These are phyloP conservation scores for Styphnolobium japonicum DNA, from an alignment of 306 rosid genomes.

Conservation along the genomic window DNA sequence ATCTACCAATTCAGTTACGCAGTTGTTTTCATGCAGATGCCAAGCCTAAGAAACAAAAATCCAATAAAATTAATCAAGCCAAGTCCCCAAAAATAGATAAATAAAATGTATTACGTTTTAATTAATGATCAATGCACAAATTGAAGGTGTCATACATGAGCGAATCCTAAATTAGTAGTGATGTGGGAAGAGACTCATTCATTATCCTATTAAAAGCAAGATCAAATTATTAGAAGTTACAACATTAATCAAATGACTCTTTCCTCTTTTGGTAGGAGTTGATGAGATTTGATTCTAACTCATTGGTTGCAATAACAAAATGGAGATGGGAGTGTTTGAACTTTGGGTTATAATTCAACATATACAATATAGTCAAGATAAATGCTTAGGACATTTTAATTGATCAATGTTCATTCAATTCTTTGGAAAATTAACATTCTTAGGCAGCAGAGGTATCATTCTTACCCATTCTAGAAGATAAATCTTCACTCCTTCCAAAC, in stretches of 20 bases:
- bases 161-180: not conserved
- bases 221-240: not conserved
- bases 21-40: conserved; percentile 37
- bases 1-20: conserved; percentile 35
- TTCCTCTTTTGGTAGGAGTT: not conserved
- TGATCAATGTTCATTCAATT: not conserved
- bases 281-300: not conserved
- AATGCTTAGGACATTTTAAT: not conserved
- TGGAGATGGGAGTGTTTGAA: not conserved
- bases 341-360: not conserved
- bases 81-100: not conserved
- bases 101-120: not conserved
- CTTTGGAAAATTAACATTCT: not conserved
- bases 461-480: conserved; percentile 83
- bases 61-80: not conserved
- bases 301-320: not conserved
- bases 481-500: conserved; percentile 52
- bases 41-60: conserved; percentile 37
- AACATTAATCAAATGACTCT: not conserved
- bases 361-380: not conserved
- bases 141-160: not conserved
- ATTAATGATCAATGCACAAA: not conserved
- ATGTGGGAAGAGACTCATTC: not conserved
- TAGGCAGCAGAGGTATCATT: not conserved
- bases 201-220: not conserved